Base-by-base conservation (phyloP, 2,329 filamentous ascomycete species). In the Aspergillus tamarii region DNA sequence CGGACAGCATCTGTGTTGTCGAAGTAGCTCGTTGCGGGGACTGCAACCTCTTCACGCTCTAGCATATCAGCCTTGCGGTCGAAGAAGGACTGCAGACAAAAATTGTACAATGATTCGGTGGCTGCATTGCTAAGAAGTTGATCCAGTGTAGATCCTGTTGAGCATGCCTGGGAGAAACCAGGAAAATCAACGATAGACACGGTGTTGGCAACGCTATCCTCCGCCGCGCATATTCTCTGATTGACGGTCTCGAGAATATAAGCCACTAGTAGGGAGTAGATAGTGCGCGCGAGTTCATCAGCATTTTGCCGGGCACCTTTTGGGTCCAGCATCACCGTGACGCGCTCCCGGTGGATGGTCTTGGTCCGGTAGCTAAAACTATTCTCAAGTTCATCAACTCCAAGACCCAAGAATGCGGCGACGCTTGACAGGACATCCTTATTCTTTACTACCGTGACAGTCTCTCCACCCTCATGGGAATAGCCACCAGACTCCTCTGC, bases 301-400 rank as follows among this genome's bases (percentile, higher is more conserved):
- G 95, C 95, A 70, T 97, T 97, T 45, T 88, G 90, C 57, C 93
- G 90, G 53, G 95, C 95, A 45, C 95, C 95, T 62, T 88, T 89
- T 8, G 94, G 92, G 74, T 99, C 95, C 39, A 99, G 86, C 94
- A 99, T 96, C 68, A 99, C 92, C 0, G 95, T 99, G n/a, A 99
- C 95, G 60, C 95, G 90, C 83, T 99, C 95, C 67, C 93, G 91
- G 74, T 96, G 92, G 62, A 99, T 90, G 70, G 95, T 97, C 84
- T 96, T 97, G 23, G 93, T 98, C 82, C 96, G 96, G 84, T 97
- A 97, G 3, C 94, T 93, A 63, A 99, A 84, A 34, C 93, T 96
- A 45, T 87, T 89, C 80, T 99, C 94, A 7, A 99, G 84, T 64
- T 96, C 92, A 56, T 88, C 84, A 11, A 90, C 87, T 71, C 89